Percentiles rank a stretch among this genome's conserved stretches.
Evolutionary conservation across 495 filamentous ascomycete species (phyloP).

Genomic region (Xylaria curta): DNA sequence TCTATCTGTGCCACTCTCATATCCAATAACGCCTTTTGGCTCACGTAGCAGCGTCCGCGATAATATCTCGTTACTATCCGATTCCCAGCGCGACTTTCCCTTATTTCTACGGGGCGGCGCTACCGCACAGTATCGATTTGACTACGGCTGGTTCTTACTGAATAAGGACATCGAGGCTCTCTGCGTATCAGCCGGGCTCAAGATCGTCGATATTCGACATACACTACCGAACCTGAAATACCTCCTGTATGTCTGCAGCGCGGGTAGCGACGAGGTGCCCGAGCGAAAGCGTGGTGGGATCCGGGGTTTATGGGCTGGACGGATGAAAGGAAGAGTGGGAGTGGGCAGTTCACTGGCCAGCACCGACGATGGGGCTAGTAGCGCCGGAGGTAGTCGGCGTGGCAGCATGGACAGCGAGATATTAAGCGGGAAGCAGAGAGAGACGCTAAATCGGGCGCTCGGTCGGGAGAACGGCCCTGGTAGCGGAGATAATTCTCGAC

Average conservation of each 20-base stretch:
- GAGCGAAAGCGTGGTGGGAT: constrained; percentile 80
- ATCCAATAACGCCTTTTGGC: constrained; percentile 73
- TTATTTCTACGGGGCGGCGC: constrained; percentile 73
- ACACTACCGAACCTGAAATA: constrained; percentile 94
- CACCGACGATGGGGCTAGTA: constrained; percentile 45
- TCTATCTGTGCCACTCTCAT: constrained; percentile 77
- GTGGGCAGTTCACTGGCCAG: constrained; percentile 28
- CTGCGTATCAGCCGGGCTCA: constrained; percentile 73
- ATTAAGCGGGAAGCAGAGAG: constrained; percentile 40
- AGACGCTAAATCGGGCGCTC: constrained; percentile 47
- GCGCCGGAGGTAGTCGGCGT: constrained; percentile 50
- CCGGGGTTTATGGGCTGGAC: constrained; percentile 63
- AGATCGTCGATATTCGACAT: constrained; percentile 84
- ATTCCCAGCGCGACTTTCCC: constrained; percentile 73
- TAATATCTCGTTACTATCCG: constrained; percentile 71
- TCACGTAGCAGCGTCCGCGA: constrained; percentile 82
- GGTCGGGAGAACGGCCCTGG: constrained; percentile 28
- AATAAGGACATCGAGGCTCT: constrained; percentile 94
- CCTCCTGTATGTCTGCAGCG: constrained; percentile 83
- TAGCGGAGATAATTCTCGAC: constrained; percentile 19
- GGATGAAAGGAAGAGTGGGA: constrained; percentile 36
- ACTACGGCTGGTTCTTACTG: constrained; percentile 92
- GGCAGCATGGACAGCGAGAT: constrained; percentile 56
- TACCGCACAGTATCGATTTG: constrained; percentile 82
- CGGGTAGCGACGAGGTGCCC: constrained; percentile 77